Conservation (phyloP, 495 filamentous ascomycete genomes). For the Staphylotrichum longicolle region DNA sequence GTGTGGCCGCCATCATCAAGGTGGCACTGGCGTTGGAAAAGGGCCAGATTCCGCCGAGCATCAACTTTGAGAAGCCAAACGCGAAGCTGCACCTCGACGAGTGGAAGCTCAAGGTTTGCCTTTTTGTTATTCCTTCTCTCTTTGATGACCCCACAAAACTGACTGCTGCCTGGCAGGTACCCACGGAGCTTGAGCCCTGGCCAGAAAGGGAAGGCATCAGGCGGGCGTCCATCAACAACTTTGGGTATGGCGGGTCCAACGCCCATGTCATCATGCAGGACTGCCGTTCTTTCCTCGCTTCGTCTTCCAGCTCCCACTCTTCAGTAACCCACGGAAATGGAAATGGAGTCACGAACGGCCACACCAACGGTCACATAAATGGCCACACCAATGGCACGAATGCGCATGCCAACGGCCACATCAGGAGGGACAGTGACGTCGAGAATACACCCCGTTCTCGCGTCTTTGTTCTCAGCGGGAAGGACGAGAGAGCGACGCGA, state of each 20-base stretch:
- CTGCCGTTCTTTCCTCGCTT: slow-evolving; percentile 19
- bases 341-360: slow-evolving; percentile 11
- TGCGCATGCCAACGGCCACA: slow-evolving; percentile 8
- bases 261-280: slow-evolving; percentile 30
- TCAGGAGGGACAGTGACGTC: slow-evolving; percentile 1
- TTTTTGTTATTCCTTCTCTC: background rate
- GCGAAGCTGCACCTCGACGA: slow-evolving; percentile 38
- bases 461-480: slow-evolving; percentile 30
- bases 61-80: slow-evolving; percentile 46
- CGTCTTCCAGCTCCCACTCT: background rate
- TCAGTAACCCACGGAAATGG: slow-evolving; percentile 1
- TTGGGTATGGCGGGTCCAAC: slow-evolving; percentile 32
- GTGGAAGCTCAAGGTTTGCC: slow-evolving; percentile 37
- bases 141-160: background rate
- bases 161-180: slow-evolving; percentile 14
- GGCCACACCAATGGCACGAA: slow-evolving; percentile 19
- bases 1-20: slow-evolving; percentile 50
- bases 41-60: slow-evolving; percentile 44
- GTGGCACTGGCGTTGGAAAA: slow-evolving; percentile 41
- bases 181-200: slow-evolving; percentile 27
- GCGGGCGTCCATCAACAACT: slow-evolving; percentile 28
- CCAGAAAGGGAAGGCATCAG: slow-evolving; percentile 17
- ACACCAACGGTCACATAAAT: slow-evolving; percentile 4
- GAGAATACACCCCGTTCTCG: slow-evolving; percentile 9
- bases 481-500: slow-evolving; percentile 27